phyloP scores from a whole-genome alignment of 2,329 filamentous ascomycete genomes.

The Zymoseptoria pseudotritici region DNA sequence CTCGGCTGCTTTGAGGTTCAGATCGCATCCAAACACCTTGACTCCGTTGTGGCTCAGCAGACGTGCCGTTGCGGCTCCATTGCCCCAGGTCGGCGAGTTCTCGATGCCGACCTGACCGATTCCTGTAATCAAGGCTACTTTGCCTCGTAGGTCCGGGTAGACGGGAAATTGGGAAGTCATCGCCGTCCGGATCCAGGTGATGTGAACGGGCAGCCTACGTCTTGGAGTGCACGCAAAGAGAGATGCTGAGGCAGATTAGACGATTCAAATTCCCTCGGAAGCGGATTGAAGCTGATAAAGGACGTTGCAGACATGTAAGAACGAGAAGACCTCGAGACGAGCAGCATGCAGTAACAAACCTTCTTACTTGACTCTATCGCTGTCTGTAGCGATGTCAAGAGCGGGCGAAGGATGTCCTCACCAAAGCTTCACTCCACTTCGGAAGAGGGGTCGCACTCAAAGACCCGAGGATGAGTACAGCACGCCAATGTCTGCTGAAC shows the following conservation, averaged over 20 bases:
- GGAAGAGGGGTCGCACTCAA: constrained; percentile 11
- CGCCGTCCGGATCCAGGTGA: background rate
- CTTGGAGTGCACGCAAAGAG: too few relatives aligned
- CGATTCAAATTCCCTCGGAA: too few relatives aligned
- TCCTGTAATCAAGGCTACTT: constrained; percentile 42
- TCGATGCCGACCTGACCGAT: constrained; percentile 35
- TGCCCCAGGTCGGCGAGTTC: constrained; percentile 41
- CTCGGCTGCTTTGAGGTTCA: constrained; percentile 20
- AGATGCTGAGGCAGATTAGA: too few relatives aligned
- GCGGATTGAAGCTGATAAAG: background rate
- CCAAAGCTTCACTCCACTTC: background rate
- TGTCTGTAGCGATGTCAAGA: background rate
- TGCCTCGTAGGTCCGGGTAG: constrained; percentile 32
- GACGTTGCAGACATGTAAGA: background rate
- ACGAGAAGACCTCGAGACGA: constrained; percentile 6
- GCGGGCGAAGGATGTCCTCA: background rate
- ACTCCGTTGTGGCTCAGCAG: constrained; percentile 43
- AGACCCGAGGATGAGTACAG: constrained; percentile 7
- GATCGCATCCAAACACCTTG: constrained; percentile 36
- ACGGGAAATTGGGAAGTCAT: constrained; percentile 16
- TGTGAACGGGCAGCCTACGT: background rate
- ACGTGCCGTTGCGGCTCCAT: constrained; percentile 45
- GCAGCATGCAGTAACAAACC: background rate
- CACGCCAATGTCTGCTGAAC: background rate
- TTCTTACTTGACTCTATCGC: background rate